Conservation (phyloP, 2,329 filamentous ascomycete genomes). For the Dryadomyces quercus-mongolicae region DNA sequence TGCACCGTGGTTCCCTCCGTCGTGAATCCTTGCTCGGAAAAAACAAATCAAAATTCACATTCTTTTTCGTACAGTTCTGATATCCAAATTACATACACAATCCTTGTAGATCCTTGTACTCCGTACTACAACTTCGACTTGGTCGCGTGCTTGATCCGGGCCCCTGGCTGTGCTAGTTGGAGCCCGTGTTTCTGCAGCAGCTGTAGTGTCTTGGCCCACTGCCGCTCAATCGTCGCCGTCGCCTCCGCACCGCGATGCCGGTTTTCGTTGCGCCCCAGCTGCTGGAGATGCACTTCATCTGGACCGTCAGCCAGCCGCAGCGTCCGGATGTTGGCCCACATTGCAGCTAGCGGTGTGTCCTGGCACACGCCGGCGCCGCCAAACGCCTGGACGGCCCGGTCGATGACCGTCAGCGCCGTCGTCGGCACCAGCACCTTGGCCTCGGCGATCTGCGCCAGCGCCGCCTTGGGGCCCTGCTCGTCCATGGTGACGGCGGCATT, state of each 20-base stretch:
- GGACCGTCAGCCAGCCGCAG: slow-evolving; percentile 84
- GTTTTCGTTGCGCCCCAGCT: slow-evolving; percentile 73
- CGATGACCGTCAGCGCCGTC: slow-evolving; percentile 75
- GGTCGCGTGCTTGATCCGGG: slow-evolving; percentile 28
- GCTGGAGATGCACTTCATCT: slow-evolving; percentile 85
- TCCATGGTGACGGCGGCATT: slow-evolving; percentile 96
- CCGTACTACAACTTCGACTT: slow-evolving; percentile 30
- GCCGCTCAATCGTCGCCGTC: slow-evolving; percentile 48
- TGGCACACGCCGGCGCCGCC: slow-evolving; percentile 86
- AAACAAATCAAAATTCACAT: too few species aligned
- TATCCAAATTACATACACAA: too few species aligned
- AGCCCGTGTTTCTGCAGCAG: slow-evolving; percentile 49
- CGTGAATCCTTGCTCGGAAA: too few species aligned
- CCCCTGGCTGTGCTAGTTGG: slow-evolving; percentile 34
- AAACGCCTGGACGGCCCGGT: slow-evolving; percentile 87
- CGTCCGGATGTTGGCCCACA: slow-evolving; percentile 73
- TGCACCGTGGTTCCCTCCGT: too few species aligned
- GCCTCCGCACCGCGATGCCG: slow-evolving; percentile 52
- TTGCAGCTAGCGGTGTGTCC: slow-evolving; percentile 79
- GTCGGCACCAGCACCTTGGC: slow-evolving; percentile 84
- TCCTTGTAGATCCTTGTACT: background rate
- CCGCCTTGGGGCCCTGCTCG: slow-evolving; percentile 73
- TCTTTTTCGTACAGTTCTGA: too few species aligned
- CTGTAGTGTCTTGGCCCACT: slow-evolving; percentile 53
- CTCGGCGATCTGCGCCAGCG: slow-evolving; percentile 86